These are phyloP conservation scores for Acorus gramineus DNA, from an alignment of 106 monocot species.

Conservation along the genomic window DNA sequence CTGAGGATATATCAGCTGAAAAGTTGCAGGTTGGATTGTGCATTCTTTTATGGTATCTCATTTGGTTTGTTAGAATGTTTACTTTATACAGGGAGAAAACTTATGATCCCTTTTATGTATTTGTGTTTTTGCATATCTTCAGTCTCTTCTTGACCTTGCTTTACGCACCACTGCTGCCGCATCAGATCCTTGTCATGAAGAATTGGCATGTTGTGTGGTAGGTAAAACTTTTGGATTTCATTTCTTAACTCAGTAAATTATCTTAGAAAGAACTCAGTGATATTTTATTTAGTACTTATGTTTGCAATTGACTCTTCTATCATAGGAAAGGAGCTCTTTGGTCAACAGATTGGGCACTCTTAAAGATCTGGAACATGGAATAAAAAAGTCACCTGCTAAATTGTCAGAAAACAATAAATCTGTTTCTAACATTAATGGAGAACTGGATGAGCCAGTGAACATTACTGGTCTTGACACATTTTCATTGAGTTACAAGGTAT, in stretches of 20 bases:
- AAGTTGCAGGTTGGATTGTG: constrained; percentile 65
- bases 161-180: constrained; percentile 90
- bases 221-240: constrained; percentile 1
- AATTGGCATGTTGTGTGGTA: constrained; percentile 91
- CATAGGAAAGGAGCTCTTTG: constrained; percentile 77
- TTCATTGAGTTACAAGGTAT: constrained; percentile 77
- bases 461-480: constrained; percentile 93
- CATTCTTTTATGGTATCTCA: background rate
- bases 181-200: constrained; percentile 88
- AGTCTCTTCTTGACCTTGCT: constrained; percentile 97
- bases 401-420: constrained; percentile 20
- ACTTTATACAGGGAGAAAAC: too few species aligned
- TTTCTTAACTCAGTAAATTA: too few species aligned
- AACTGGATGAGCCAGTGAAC: constrained; percentile 33
- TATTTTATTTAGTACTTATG: background rate
- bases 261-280: too few species aligned
- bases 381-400: background rate
- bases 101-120: background rate
- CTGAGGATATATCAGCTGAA: constrained; percentile 85
- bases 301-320: background rate
- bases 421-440: constrained; percentile 19
- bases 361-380: constrained; percentile 33
- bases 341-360: constrained; percentile 51
- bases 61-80: too few species aligned
- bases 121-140: constrained; percentile 10